Conservation (phyloP, 768 basidiomycete genomes). For the Clathrus columnatus region DNA sequence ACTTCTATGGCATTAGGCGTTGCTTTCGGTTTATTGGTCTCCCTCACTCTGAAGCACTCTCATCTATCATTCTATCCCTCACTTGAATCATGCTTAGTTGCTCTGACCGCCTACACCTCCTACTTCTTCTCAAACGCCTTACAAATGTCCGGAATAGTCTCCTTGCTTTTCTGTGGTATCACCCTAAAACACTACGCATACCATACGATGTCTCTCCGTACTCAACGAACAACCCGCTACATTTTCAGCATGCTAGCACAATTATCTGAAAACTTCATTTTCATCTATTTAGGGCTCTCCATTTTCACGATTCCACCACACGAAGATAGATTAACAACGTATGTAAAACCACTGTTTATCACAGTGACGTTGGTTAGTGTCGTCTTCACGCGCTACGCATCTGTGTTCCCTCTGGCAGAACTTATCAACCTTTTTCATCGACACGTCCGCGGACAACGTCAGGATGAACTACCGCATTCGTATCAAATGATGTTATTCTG, state of each 20-base stretch:
- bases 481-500: constrained; percentile 99
- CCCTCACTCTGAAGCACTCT: constrained; percentile 90
- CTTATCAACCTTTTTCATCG: constrained; percentile 88
- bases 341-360: constrained; percentile 94
- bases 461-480: constrained; percentile 90
- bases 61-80: constrained; percentile 79
- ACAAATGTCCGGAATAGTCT: constrained; percentile 93
- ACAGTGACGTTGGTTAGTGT: constrained; percentile 86
- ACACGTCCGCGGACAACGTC: constrained; percentile 76
- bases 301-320: constrained; percentile 88
- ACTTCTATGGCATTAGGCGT: constrained; percentile 94
- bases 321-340: constrained; percentile 65
- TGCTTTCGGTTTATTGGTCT: constrained; percentile 82
- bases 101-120: constrained; percentile 89
- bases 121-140: constrained; percentile 99
- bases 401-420: constrained; percentile 92
- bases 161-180: constrained; percentile 95
- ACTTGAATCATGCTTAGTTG: constrained; percentile 94
- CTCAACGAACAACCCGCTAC: constrained; percentile 90
- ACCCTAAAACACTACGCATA: constrained; percentile 99
- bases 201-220: constrained; percentile 95
- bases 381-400: constrained; percentile 88
- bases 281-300: constrained; percentile 94
- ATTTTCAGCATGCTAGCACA: constrained; percentile 92
- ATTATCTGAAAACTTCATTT: constrained; percentile 97